Conservation (phyloP, 164 flowering plant genomes). For the Aristolochia californica region DNA sequence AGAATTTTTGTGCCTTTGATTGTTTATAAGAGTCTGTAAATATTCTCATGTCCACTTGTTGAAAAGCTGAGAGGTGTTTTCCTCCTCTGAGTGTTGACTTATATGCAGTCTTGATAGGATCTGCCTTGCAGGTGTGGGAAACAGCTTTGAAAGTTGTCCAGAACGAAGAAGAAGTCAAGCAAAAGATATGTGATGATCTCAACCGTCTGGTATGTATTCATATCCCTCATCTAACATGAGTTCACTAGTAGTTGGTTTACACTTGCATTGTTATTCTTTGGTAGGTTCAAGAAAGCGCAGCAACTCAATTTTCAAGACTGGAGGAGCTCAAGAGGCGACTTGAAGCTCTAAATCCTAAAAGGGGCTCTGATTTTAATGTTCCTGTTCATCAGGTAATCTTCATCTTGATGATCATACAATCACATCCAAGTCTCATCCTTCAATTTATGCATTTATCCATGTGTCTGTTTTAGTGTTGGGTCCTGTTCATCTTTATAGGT, state of each 20-base stretch:
- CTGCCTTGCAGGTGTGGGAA: slow-evolving; percentile 57
- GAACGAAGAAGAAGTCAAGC: slow-evolving; percentile 36
- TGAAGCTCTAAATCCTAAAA: slow-evolving; percentile 78
- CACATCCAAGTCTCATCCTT: background rate
- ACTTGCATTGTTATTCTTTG: no score
- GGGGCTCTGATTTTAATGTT: slow-evolving; percentile 33
- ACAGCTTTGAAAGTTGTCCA: slow-evolving; percentile 62
- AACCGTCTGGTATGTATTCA: slow-evolving; percentile 46
- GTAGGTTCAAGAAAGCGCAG: slow-evolving; percentile 88
- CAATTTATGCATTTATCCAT: background rate
- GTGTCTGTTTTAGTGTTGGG: background rate
- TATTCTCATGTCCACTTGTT: no score
- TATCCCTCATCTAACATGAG: background rate
- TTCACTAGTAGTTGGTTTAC: background rate
- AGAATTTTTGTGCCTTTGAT: no score
- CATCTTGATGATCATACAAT: background rate
- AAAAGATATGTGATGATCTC: slow-evolving; percentile 86
- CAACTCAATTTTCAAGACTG: slow-evolving; percentile 58
- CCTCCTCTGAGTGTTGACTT: background rate
- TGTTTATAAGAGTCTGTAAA: no score
- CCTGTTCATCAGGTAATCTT: slow-evolving; percentile 19
- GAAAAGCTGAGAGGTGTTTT: background rate
- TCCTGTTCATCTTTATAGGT: no score
- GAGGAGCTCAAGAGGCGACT: slow-evolving; percentile 85
- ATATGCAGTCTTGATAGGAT: slow-evolving; percentile 1